Base-by-base conservation (phyloP, 2,329 filamentous ascomycete genomes). In the Cordyceps cateniannulata region DNA sequence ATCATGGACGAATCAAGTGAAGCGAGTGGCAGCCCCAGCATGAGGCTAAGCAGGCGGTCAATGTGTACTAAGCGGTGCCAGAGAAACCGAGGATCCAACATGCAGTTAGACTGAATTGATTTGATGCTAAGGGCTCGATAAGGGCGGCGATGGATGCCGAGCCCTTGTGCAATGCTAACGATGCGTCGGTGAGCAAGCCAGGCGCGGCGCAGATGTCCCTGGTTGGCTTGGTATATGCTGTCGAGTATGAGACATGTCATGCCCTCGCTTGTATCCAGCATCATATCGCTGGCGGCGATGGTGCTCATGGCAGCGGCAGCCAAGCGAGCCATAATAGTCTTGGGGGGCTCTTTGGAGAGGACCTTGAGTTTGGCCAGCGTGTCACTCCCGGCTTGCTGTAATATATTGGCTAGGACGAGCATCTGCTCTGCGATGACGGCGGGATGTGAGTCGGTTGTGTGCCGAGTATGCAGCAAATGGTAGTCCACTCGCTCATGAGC, bases 111-210 rank as follows among this genome's bases (percentile, higher is more conserved):
- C 55, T 61, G 62, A 51, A 56, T 56, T 24, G n/a, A 63, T 9
- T 59, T 38, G 0, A 48, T 40, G 6, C 48, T 62, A 16, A 60
- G 40, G 5, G 47, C 20, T 44, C 48, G 62, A 20, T 52, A 48
- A n/a, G 48, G 53, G 6, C 48, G 40, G 12, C 60, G 57, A 51
- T 68, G 64, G 4, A 68, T 44, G 16, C 66, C 63, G 61, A 67
- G 64, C 49, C 80, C 73, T 66, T 82, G 79, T 0, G 76, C 79
- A 12, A 82, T 69, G 44, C 73, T 73, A 42, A 83, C 67, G 5
- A 77, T 77, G n/a, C 80, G 73, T 1, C 81, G 76, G 54, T 74
- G 74, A 18, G 70, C 72, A 24, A 84, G 69, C 81, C 81, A 85
- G 1, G 79, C 72, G 47, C 78, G 77, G 10, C 80, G 77, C 8